These are phyloP conservation scores for Hanseniaspora clermontiae DNA, from an alignment of 805 yeast species.

Conservation along the genomic window DNA sequence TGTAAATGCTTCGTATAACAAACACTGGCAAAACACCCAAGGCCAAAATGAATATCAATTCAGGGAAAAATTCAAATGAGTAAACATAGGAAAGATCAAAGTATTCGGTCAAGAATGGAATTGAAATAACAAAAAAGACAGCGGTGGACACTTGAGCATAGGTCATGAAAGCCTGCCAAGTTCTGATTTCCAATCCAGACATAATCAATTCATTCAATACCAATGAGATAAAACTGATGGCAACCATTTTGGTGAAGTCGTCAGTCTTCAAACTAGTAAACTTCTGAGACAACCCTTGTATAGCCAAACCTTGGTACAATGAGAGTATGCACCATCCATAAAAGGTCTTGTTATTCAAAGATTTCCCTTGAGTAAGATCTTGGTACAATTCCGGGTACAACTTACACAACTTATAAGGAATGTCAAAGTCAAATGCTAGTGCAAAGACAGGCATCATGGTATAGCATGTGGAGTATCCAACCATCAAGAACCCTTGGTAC, in stretches of 20 bases:
- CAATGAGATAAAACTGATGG: constrained; percentile 67
- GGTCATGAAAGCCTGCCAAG: constrained; percentile 78
- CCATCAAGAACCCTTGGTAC: constrained; percentile 95
- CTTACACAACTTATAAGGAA: constrained; percentile 75
- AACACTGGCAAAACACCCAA: constrained; percentile 80
- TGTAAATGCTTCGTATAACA: constrained; percentile 62
- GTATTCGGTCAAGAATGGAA: constrained; percentile 82
- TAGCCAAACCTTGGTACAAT: constrained; percentile 76
- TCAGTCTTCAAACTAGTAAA: constrained; percentile 49
- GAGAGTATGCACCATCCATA: constrained; percentile 85
- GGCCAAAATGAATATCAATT: constrained; percentile 46
- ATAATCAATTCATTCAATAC: constrained; percentile 76
- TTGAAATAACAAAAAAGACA: constrained; percentile 50
- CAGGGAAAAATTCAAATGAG: constrained; percentile 55
- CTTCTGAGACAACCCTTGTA: constrained; percentile 69
- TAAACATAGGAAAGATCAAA: constrained; percentile 57
- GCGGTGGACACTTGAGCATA: constrained; percentile 60
- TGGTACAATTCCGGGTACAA: constrained; percentile 90
- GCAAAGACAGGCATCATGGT: constrained; percentile 98
- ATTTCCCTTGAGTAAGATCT: constrained; percentile 77
- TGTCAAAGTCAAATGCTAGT: constrained; percentile 79
- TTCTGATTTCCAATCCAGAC: constrained; percentile 85
- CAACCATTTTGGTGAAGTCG: constrained; percentile 64
- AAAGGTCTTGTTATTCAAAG: constrained; percentile 76
- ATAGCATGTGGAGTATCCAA: constrained; percentile 91